phyloP scores from a whole-genome alignment of 345 rosid genomes.

The Aquilaria sinensis region DNA sequence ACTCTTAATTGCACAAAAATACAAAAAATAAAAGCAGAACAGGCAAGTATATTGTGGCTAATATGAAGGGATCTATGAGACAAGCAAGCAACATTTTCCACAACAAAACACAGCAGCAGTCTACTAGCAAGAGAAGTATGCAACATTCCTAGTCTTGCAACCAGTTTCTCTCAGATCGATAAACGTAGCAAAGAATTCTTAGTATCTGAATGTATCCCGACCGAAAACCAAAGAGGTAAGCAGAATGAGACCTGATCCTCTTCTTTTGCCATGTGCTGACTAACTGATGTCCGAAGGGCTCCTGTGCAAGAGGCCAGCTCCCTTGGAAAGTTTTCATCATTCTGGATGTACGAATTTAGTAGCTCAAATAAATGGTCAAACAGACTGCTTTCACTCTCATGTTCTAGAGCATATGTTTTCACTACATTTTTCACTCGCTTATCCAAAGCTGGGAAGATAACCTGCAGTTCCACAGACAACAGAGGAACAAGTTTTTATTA shows the following conservation, averaged over 20 bases:
- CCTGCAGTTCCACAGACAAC: constrained; percentile 33
- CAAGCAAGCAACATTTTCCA: too few species aligned
- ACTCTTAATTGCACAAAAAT: too few species aligned
- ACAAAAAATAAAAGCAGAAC: too few species aligned
- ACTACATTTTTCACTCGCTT: constrained; percentile 63
- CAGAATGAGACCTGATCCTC: constrained; percentile 48
- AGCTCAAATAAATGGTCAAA: constrained; percentile 49
- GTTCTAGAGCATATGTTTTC: constrained; percentile 51
- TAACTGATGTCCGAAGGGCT: constrained; percentile 55
- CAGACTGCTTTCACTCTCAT: constrained; percentile 55
- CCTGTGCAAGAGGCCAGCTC: constrained; percentile 58
- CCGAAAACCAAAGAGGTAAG: too few species aligned
- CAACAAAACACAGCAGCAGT: too few species aligned
- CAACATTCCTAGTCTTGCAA: too few species aligned
- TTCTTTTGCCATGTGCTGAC: constrained; percentile 72
- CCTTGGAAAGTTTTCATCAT: constrained; percentile 51
- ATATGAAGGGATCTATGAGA: too few species aligned
- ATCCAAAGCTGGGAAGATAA: constrained; percentile 62
- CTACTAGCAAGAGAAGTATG: too few species aligned
- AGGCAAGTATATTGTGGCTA: too few species aligned
- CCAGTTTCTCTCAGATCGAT: too few species aligned
- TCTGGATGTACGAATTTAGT: constrained; percentile 33
- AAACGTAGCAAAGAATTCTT: too few species aligned
- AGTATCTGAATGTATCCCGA: neutral
- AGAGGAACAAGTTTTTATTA: constrained; percentile 3